Conservation (phyloP, 805 yeast genomes). For the Candida insectorum region DNA sequence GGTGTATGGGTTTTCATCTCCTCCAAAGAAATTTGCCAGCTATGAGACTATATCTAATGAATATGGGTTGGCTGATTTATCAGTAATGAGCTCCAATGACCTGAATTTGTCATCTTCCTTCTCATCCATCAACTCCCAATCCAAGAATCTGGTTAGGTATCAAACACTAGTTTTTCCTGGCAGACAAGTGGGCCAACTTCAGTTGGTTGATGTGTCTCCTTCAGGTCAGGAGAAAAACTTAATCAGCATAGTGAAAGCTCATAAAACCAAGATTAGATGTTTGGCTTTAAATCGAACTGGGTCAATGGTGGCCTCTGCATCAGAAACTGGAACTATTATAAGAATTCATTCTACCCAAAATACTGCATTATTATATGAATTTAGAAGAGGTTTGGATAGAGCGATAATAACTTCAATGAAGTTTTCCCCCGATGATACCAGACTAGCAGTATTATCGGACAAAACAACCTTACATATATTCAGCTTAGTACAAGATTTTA, state of each 20-base stretch:
- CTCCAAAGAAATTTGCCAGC: conserved; percentile 62
- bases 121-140: not conserved
- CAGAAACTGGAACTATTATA: conserved; percentile 78
- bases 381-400: conserved; percentile 84
- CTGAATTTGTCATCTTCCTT: conserved; percentile 8
- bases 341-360: conserved; percentile 67
- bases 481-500: conserved; percentile 36
- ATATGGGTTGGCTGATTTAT: conserved; percentile 59
- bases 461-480: conserved; percentile 87
- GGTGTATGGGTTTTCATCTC: conserved; percentile 77
- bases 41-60: conserved; percentile 67
- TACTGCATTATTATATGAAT: conserved; percentile 73
- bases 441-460: conserved; percentile 82
- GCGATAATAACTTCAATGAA: conserved; percentile 81
- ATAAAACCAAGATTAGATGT: conserved; percentile 61
- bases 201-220: conserved; percentile 70
- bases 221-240: conserved; percentile 59
- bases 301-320: conserved; percentile 72
- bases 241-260: conserved; percentile 74
- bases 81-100: conserved; percentile 17
- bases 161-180: conserved; percentile 78
- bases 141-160: conserved; percentile 21
- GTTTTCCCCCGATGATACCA: conserved; percentile 72
- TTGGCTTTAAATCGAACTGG: conserved; percentile 64
- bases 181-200: conserved; percentile 70